Conservation (phyloP, 257 asterid species). For the Solanum chilense region DNA sequence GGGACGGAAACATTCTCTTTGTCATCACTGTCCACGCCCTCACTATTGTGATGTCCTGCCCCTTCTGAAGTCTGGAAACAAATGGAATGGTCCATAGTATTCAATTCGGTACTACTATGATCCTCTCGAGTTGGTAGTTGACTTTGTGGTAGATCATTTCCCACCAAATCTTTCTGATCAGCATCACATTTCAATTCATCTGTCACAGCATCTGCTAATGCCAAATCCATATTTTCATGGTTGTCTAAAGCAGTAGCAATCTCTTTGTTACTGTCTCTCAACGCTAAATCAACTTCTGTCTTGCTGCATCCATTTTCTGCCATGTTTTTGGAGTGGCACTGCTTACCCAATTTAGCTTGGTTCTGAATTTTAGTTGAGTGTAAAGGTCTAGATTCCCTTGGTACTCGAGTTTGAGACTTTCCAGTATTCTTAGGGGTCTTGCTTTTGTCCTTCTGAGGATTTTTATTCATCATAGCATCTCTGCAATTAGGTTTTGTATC, state of each 20-base stretch:
- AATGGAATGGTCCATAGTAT: background rate
- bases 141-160: constrained; percentile 6
- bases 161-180: background rate
- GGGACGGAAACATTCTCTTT: constrained; percentile 66
- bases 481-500: constrained; percentile 1
- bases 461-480: constrained; percentile 12
- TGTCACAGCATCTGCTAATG: constrained; percentile 5
- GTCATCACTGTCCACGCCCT: constrained; percentile 32
- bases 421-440: constrained; percentile 1
- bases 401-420: constrained; percentile 9
- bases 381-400: background rate
- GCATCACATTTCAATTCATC: background rate
- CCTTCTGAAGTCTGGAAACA: constrained; percentile 9
- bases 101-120: background rate
- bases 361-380: constrained; percentile 5
- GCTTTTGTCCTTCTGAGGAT: constrained; percentile 20
- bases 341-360: constrained; percentile 4
- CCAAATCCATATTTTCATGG: background rate
- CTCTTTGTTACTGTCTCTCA: background rate
- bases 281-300: background rate
- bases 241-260: background rate
- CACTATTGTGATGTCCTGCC: constrained; percentile 8
- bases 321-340: background rate
- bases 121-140: constrained; percentile 11
- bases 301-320: background rate